Evolutionary conservation across 345 rosid genomes (phyloP), one percentile per base, ranked within the genome.

Genomic region (Ailanthus altissimus): DNA sequence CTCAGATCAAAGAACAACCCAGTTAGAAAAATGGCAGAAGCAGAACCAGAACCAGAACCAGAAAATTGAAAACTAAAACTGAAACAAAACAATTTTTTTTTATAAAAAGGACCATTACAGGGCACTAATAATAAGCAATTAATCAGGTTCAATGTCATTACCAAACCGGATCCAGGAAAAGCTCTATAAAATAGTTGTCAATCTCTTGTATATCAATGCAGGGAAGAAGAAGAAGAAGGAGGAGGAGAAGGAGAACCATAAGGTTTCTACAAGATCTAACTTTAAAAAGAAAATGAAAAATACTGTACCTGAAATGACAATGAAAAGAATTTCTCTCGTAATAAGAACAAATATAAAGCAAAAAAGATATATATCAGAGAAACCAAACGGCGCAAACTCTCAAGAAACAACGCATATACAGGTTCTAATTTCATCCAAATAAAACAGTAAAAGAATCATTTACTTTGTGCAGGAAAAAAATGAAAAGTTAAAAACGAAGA

Each of bases 341-440:
- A 66, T 38, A 32, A 40, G 43, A 72, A 42, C 75, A 72, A 32
- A 58, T 15, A 43, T 43, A 43, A 58, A 59, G 77, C 32, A 59
- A 80, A 72, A 70, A 50, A 72, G 8, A 51, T 58, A 18, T 43
- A 72, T 61, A 42, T 58, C 67, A 26, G 69, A 26, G 47, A 32
- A 54, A 59, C 63, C 72, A 73, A 74, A 69, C 57, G 83, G 84
- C 88, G 74, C 79, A 74, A 54, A 75, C 67, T 65, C 79, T 1
- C 73, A 74, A 47, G 61, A 66, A 32, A 73, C 66, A 12, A 25
- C 49, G 66, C 47, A 21, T 53, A n/a, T 56, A 50, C 9, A 9
- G 25, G 42, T 75, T 56, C 73, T 77, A 76, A 74, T 56, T 51
- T 53, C 66, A 75, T 78, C 80, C 75, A 63, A 63, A 73, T 57